A percentile compares a stretch with the other conserved stretches of the same genome.
phyloP scores from a whole-genome alignment of 139 green algal genomes.

The Picochlorum sp. region DNA sequence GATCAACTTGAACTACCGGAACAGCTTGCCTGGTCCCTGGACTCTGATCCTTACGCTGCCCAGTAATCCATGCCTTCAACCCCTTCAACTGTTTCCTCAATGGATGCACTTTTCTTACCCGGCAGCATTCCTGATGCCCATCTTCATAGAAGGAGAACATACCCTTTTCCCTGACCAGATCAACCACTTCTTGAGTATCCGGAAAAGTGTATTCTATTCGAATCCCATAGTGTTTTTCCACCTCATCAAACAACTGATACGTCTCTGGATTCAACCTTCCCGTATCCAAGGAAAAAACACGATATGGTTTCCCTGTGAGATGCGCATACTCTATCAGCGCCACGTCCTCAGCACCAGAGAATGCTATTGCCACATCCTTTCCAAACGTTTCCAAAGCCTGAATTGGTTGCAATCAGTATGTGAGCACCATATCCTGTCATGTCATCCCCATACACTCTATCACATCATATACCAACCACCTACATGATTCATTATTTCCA shows the following conservation, averaged over 20 bases:
- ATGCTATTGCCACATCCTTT: constrained; percentile 83
- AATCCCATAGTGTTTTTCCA: constrained; percentile 97
- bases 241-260: constrained; percentile 83
- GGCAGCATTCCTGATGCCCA: constrained; percentile 94
- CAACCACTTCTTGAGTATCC: constrained; percentile 71
- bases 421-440: too few relatives aligned
- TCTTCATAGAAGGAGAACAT: constrained; percentile 98
- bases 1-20: constrained; percentile 81
- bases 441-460: too few relatives aligned
- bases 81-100: constrained; percentile 77
- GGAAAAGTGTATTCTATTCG: constrained; percentile 98
- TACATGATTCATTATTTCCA: constrained; percentile 96
- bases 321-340: constrained; percentile 95
- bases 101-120: constrained; percentile 83
- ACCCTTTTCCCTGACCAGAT: constrained; percentile 91
- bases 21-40: constrained; percentile 83
- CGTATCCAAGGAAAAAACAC: constrained; percentile 96
- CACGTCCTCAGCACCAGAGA: constrained; percentile 93
- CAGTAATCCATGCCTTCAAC: constrained; percentile 94
- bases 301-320: constrained; percentile 84
- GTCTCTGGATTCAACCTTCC: constrained; percentile 96
- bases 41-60: constrained; percentile 96
- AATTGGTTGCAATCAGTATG: too few relatives aligned
- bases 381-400: constrained; percentile 83
- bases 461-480: too few relatives aligned